A percentile compares a stretch with the other conserved stretches of the same genome.
These are phyloP conservation scores for Hemisphaericaspora xylofermentans DNA, from an alignment of 1,139 yeast genomes.

Conservation along the genomic window DNA sequence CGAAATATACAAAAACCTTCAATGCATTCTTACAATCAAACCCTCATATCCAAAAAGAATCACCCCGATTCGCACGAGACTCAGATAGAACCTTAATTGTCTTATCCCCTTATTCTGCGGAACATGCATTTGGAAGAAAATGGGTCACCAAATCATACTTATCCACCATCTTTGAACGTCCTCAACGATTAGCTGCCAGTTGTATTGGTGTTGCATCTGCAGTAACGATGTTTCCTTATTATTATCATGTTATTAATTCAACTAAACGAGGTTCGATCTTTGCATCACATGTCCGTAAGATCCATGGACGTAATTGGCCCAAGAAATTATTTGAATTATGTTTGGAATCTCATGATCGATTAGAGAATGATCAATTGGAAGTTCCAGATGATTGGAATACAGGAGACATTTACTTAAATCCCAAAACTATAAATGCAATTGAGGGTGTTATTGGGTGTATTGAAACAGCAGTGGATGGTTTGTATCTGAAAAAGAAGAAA, in stretches of 20 bases:
- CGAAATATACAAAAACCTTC: constrained; percentile 43
- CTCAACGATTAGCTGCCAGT: constrained; percentile 74
- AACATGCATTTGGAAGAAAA: constrained; percentile 69
- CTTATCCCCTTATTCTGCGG: constrained; percentile 58
- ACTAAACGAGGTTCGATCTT: constrained; percentile 47
- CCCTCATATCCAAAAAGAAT: constrained; percentile 54
- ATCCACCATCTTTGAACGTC: constrained; percentile 78
- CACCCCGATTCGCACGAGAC: constrained; percentile 45
- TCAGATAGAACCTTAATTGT: constrained; percentile 53
- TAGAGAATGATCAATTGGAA: constrained; percentile 59
- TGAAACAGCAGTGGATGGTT: constrained; percentile 67
- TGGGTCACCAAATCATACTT: constrained; percentile 75
- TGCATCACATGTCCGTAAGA: constrained; percentile 61
- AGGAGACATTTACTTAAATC: constrained; percentile 77
- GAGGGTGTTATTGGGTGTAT: constrained; percentile 81
- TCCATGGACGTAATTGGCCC: constrained; percentile 83
- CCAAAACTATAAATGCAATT: constrained; percentile 67
- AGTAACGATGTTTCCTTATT: constrained; percentile 63
- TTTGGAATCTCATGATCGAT: constrained; percentile 54
- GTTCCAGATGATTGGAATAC: constrained; percentile 83
- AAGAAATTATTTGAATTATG: constrained; percentile 58
- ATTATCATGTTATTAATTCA: constrained; percentile 53
- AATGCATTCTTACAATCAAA: constrained; percentile 50
- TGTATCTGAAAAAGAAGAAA: constrained; percentile 29
- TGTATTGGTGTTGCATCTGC: constrained; percentile 81